Base-by-base conservation (phyloP, 2,329 filamentous ascomycete genomes). In the Cryphonectria parasitica region DNA sequence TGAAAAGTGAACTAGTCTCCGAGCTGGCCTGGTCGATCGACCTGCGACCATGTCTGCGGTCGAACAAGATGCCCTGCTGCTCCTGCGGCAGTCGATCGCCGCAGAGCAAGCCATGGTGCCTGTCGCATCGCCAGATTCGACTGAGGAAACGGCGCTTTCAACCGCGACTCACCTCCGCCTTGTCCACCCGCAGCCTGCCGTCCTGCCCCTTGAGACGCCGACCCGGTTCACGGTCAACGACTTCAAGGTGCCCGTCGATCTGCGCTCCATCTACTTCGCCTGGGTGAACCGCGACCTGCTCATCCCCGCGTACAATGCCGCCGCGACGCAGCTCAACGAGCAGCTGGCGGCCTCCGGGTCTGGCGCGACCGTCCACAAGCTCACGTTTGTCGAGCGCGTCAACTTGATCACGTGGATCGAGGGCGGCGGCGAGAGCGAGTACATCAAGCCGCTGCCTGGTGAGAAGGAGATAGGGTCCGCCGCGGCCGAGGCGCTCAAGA, bases 251-350 rank as follows among this genome's bases (percentile, higher is more conserved):
- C 87, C 91, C 5, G 90, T 97, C 77, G 93, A 98, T 79, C 86
- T 99, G 75, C 94, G 96, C 78, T 96, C 92, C 79, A 95, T 98
- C 82, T 98, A 95, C 84, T 97, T 98, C 79, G 94, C 94, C 69
- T 99, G 94, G 94, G 86, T 93, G 77, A 97, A 98, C 82, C 94
- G 94, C 80, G 95, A 98, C 83, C 90, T 92, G 69, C 90, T 92
- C 68, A 94, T 97, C 75, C 92, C 93, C 15, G 94, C 97, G 76
- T 98, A 98, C 86, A 96, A 98, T 81, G 89, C 92, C 36, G 91
- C 92, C 0, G 92, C 93, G 19, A 90, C 92, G 76, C 87, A 90
- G 75, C 86, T 98, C 69, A 97, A 97, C 79, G 90, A 93, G 66
- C 90, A 94, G 77, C 85, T 98, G 15, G 71, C 65, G 13, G 68